Percentiles rank a stretch among this genome's conserved stretches.
These are phyloP conservation scores for Fistulina hepatica DNA, from an alignment of 1,284 basidiomycete species.

Conservation along the genomic window DNA sequence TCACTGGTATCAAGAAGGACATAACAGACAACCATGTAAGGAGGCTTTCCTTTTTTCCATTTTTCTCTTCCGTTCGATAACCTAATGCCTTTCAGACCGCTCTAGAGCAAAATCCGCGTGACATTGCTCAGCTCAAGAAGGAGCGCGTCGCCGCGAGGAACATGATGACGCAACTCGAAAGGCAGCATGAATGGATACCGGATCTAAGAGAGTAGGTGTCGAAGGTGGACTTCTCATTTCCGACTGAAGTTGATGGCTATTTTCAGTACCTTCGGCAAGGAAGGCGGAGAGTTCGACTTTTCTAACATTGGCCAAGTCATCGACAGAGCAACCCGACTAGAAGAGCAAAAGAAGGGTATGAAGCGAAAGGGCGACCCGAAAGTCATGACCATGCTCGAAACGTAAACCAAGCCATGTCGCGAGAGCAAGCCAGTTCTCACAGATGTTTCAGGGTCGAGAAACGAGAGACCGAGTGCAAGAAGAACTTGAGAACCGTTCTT, in stretches of 20 bases:
- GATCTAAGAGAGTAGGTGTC: slow-evolving; percentile 72
- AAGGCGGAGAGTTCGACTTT: slow-evolving; percentile 82
- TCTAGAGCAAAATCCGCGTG: slow-evolving; percentile 49
- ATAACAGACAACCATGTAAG: slow-evolving; percentile 67
- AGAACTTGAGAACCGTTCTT: slow-evolving; percentile 83
- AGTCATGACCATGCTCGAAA: slow-evolving; percentile 94
- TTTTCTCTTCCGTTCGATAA: no score
- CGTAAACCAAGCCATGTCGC: slow-evolving; percentile 35
- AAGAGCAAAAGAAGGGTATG: slow-evolving; percentile 76
- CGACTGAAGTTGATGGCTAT: no score
- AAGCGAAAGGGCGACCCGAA: slow-evolving; percentile 95
- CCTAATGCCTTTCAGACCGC: no score
- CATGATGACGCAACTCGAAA: slow-evolving; percentile 55
- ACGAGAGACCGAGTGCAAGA: slow-evolving; percentile 77
- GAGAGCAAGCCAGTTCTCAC: slow-evolving; percentile 6
- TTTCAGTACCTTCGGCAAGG: slow-evolving; percentile 76
- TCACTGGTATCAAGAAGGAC: slow-evolving; percentile 74
- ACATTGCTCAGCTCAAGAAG: slow-evolving; percentile 38
- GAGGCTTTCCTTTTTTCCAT: no score
- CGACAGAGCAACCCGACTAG: slow-evolving; percentile 55
- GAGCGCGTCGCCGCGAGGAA: slow-evolving; percentile 41
- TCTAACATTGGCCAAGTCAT: slow-evolving; percentile 49
- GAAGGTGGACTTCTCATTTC: background rate
- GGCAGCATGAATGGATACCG: slow-evolving; percentile 79
- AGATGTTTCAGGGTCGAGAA: slow-evolving; percentile 73